Evolutionary conservation across 176 grass and related monocot genomes (phyloP), one percentile per base, ranked within the genome.

Genomic region (Poa pratensis): DNA sequence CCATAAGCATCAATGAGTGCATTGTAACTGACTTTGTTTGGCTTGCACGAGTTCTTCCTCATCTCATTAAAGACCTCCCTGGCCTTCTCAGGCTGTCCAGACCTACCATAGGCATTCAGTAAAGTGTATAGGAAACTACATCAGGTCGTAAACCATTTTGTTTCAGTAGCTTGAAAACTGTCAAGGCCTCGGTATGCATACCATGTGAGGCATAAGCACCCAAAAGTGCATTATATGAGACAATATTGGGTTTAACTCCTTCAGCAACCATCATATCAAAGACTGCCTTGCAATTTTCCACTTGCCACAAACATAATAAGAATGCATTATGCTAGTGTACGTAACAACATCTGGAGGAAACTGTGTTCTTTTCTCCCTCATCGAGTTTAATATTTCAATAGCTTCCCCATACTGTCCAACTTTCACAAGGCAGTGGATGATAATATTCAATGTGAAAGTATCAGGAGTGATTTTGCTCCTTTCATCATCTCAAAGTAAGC

Each of bases 1-100:
- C 96, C 96, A 90, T 94, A 98, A 68, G 96, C 96, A 83, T 98
- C 96, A 85, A 98, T 98, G 81, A 98, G 89, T 37, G 91, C 96
- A 88, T 98, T 98, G 73, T 98, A 98, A 83, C 91, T 91, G 71
- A 98, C 74, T 92, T 89, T 98, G 90, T 98, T 98, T 91, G 89
- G 96, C 81, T 89, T 98, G 57, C 90, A 85, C 26, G 75, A 79
- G 62, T 93, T 90, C 65, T 82, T 87, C 79, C 78, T 95, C 87
- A 98, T 92, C 49, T 77, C 86, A 43, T 95, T 87, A 85, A 98
- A 98, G 39, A 86, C 61, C 63, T 92, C 89, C 55, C 81, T 94
- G 53, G 96, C 92, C 53, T 94, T 98, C 40, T 90, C 87, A 87
- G 96, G 93, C 57, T 83, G 89, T 78, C 66, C 91, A 72, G 96